Base-by-base conservation (phyloP, 495 filamentous ascomycete species). In the Mycothermus thermophilus region DNA sequence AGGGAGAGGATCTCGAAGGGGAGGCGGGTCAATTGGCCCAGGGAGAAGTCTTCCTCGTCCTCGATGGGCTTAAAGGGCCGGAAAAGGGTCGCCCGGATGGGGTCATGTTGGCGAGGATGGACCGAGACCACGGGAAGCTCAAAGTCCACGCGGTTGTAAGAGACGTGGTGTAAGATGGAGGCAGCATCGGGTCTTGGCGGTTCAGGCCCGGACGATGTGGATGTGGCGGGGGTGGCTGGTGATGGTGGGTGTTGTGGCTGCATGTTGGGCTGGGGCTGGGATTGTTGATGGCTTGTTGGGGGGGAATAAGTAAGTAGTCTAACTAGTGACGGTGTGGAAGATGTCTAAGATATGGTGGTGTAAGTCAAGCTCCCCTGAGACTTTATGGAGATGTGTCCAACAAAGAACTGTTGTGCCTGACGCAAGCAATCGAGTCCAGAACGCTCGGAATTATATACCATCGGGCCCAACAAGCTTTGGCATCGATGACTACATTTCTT, bases 1-100 rank as follows among this genome's bases (percentile, higher is more conserved):
- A 37, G 18, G 14, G 35, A 37, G 1, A 37, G 27, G 10, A 37
- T 37, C 19, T 37, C 35, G 13, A 37, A 37, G 20, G 35, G 35
- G 27, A 37, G 35, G 21, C 35, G 13, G 0, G 27, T 16, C 10
- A 37, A 27, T 4, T 10, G 5, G 20, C 35, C 35, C 9, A 37
- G 27, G 35, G 22, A 27, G 7, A 16, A 25, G n/a, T n/a, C n/a
- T n/a, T n/a, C n/a, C n/a, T n/a, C n/a, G 19, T 11, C 25, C 4
- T 18, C 20, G 3, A 21, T 6, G 11, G 4, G 35, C 10, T 27
- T 27, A 11, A 37, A 10, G 2, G 19, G 9, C 13, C 25, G 35
- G 13, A 37, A 24, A 14, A 37, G 9, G 27, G 35, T 17, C 12
- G 35, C 23, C 4, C 35, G 27, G 4, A 37, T 21, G 20, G 27